Percentiles rank a stretch among this genome's conserved stretches.
Conservation (phyloP, 257 asterid genomes). For the Rehmannia glutinosa region DNA sequence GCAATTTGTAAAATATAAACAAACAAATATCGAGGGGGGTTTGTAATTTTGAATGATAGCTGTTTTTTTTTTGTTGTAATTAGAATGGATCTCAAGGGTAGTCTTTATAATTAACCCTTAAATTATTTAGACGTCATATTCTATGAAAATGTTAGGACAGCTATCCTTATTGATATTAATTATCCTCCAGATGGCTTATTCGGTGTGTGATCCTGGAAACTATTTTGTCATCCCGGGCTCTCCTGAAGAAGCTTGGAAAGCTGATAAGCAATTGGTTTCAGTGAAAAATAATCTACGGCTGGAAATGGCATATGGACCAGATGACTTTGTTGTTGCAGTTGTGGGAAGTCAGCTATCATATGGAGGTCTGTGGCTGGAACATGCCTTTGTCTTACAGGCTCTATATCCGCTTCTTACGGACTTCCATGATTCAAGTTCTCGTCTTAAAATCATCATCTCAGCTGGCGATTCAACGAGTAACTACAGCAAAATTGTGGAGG, state of each 20-base stretch:
- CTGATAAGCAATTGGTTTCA: slow-evolving; percentile 32
- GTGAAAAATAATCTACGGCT: slow-evolving; percentile 26
- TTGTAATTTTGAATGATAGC: too few relatives aligned
- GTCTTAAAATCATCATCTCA: slow-evolving; percentile 57
- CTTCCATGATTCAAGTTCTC: slow-evolving; percentile 44
- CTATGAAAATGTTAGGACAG: too few relatives aligned
- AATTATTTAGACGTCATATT: too few relatives aligned
- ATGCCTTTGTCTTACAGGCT: slow-evolving; percentile 79
- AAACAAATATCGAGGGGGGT: too few relatives aligned
- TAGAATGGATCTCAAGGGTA: too few relatives aligned
- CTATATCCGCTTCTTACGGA: slow-evolving; percentile 51
- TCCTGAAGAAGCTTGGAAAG: slow-evolving; percentile 66
- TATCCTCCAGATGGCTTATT: slow-evolving; percentile 68
- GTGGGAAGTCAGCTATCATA: slow-evolving; percentile 74
- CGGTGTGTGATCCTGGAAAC: slow-evolving; percentile 81
- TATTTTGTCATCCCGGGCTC: slow-evolving; percentile 87
- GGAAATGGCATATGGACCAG: slow-evolving; percentile 34
- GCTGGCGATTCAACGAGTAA: slow-evolving; percentile 55
- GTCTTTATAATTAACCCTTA: too few relatives aligned
- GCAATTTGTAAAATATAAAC: too few relatives aligned
- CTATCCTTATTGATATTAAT: too few relatives aligned
- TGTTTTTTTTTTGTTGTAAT: too few relatives aligned
- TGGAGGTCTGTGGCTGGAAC: slow-evolving; percentile 87
- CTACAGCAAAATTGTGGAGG: slow-evolving; percentile 75
- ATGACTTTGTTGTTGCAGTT: slow-evolving; percentile 56